Percentiles rank a stretch among this genome's conserved stretches.
phyloP scores from a whole-genome alignment of 2,329 filamentous ascomycete species.

The Fusarium nisikadoi region DNA sequence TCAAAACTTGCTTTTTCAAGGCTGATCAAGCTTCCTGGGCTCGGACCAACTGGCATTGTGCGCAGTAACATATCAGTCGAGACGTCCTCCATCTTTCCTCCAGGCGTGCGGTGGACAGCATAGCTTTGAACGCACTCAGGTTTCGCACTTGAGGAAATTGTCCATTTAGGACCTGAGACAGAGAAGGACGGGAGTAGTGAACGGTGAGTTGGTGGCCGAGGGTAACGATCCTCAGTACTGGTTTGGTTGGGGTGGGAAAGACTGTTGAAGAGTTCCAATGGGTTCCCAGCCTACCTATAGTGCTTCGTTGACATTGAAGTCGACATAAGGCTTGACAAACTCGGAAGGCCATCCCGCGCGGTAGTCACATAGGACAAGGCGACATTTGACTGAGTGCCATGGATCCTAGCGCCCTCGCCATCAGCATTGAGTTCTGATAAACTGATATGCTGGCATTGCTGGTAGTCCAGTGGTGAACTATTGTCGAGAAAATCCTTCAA shows the following conservation, averaged over 20 bases:
- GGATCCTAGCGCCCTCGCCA: neutral
- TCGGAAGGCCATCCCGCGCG: neutral
- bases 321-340: neutral
- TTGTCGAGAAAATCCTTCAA: no score
- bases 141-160: neutral
- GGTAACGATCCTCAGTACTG: neutral
- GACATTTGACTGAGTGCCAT: neutral
- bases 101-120: neutral
- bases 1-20: no score
- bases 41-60: no score
- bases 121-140: neutral
- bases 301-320: fast-evolving
- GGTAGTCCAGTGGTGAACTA: neutral
- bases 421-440: neutral
- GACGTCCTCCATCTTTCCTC: neutral
- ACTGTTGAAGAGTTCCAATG: neutral
- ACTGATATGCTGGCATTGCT: neutral
- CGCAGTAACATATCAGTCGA: no score
- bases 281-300: no score
- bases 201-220: no score
- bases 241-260: neutral
- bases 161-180: neutral
- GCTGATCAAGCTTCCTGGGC: no score
- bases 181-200: no score
- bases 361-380: neutral